phyloP scores from a whole-genome alignment of 768 basidiomycete species.

The Rhizopogon vinicolor region DNA sequence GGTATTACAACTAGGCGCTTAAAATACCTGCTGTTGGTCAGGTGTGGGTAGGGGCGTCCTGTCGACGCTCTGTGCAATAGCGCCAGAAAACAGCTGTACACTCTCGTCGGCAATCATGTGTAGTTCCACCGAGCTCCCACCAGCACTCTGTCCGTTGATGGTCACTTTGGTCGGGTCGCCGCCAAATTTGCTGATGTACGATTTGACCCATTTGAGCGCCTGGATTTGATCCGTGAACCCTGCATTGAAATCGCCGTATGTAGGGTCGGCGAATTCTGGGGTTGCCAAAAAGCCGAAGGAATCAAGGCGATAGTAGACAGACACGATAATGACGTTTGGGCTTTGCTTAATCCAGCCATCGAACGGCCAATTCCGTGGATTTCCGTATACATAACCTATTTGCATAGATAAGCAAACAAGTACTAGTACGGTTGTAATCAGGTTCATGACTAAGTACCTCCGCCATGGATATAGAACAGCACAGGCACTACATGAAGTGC shows the following conservation, averaged over 20 bases:
- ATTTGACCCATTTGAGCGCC: slow-evolving; percentile 35
- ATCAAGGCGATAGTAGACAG: slow-evolving; percentile 61
- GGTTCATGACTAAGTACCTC: slow-evolving; percentile 18
- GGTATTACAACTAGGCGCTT: neutral
- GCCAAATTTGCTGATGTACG: slow-evolving; percentile 34
- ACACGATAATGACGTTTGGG: slow-evolving; percentile 58
- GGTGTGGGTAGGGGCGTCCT: slow-evolving; percentile 46
- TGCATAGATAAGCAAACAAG: neutral
- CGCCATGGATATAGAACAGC: slow-evolving; percentile 37
- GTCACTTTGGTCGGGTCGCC: slow-evolving; percentile 36
- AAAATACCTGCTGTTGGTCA: slow-evolving; percentile 47
- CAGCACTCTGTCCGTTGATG: slow-evolving; percentile 60
- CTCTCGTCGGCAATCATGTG: slow-evolving; percentile 45
- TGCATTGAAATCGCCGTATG: slow-evolving; percentile 45
- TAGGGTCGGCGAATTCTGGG: slow-evolving; percentile 38
- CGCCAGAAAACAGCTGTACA: slow-evolving; percentile 42
- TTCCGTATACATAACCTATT: slow-evolving; percentile 52
- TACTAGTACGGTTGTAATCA: neutral
- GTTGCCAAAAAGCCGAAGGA: slow-evolving; percentile 59
- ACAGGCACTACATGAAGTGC: slow-evolving; percentile 27
- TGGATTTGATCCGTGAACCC: slow-evolving; percentile 52
- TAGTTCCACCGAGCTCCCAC: slow-evolving; percentile 52
- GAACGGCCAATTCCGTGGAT: slow-evolving; percentile 64
- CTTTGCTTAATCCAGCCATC: slow-evolving; percentile 61
- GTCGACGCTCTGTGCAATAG: slow-evolving; percentile 61